Conservation (phyloP, 306 rosid genomes). For the Medicago arabica region DNA sequence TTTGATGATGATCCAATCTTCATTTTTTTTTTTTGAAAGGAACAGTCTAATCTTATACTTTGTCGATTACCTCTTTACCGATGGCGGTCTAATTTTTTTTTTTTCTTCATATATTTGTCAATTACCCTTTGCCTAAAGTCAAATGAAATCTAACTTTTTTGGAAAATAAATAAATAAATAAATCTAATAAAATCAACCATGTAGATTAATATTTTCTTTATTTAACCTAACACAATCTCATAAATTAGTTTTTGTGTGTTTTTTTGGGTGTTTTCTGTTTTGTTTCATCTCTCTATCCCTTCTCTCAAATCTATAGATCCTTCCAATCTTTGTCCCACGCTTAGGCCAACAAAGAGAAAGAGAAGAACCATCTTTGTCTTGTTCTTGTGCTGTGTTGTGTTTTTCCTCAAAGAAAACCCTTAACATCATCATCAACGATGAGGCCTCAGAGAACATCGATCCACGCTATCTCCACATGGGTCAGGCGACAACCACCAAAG, state of each 20-base stretch:
- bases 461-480: constrained; percentile 76
- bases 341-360: too few relatives aligned
- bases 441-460: constrained; percentile 75
- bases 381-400: not conserved
- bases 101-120: too few relatives aligned
- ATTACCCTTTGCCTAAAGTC: not conserved
- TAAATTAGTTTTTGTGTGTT: not conserved
- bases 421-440: constrained; percentile 32
- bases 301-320: constrained; percentile 2
- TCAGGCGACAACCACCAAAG: constrained; percentile 88
- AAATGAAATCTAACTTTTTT: not conserved
- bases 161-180: not conserved
- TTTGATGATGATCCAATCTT: too few relatives aligned
- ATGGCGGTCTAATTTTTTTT: too few relatives aligned
- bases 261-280: not conserved
- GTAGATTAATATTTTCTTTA: not conserved
- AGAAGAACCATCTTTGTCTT: not conserved
- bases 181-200: not conserved
- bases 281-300: not conserved
- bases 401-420: not conserved
- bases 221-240: not conserved
- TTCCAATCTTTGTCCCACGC: not conserved
- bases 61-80: too few relatives aligned
- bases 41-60: too few relatives aligned
- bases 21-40: too few relatives aligned